These are phyloP conservation scores for Penicillium polonicum DNA, from an alignment of 2,329 filamentous ascomycete genomes.

Conservation along the genomic window DNA sequence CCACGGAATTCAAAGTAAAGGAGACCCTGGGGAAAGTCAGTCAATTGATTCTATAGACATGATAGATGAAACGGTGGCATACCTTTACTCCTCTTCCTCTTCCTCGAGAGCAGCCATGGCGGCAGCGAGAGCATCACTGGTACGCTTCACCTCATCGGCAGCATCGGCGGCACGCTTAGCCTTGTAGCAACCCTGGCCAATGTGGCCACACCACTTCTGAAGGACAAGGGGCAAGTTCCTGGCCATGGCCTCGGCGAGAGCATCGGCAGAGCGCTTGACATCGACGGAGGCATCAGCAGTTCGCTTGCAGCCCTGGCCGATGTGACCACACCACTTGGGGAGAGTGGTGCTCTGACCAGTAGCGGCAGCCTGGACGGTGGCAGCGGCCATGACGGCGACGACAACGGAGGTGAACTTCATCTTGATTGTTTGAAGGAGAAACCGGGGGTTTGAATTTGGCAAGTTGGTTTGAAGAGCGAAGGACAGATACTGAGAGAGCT, in stretches of 20 bases:
- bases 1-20: not conserved
- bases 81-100: conserved; percentile 26
- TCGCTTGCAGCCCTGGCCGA: conserved; percentile 34
- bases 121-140: conserved; percentile 33
- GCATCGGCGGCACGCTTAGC: conserved; percentile 65
- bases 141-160: conserved; percentile 53
- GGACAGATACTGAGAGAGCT: conserved; percentile 13
- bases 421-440: conserved; percentile 22
- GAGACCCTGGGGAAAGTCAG: not conserved
- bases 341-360: conserved; percentile 10
- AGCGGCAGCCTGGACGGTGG: conserved; percentile 31
- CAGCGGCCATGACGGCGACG: conserved; percentile 43
- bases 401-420: conserved; percentile 53
- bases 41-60: no score
- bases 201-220: conserved; percentile 35
- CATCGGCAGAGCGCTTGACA: conserved; percentile 35
- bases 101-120: conserved; percentile 34
- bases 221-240: conserved; percentile 25
- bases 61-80: not conserved
- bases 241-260: conserved; percentile 33
- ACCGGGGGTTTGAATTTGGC: conserved; percentile 10
- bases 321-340: conserved; percentile 32
- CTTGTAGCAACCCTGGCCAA: conserved; percentile 52
- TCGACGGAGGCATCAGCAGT: conserved; percentile 27
- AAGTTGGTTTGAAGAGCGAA: conserved; percentile 9